A percentile compares a stretch with the other conserved stretches of the same genome.
Conservation (phyloP, 2,329 filamentous ascomycete species). For the Fusarium foetens region DNA sequence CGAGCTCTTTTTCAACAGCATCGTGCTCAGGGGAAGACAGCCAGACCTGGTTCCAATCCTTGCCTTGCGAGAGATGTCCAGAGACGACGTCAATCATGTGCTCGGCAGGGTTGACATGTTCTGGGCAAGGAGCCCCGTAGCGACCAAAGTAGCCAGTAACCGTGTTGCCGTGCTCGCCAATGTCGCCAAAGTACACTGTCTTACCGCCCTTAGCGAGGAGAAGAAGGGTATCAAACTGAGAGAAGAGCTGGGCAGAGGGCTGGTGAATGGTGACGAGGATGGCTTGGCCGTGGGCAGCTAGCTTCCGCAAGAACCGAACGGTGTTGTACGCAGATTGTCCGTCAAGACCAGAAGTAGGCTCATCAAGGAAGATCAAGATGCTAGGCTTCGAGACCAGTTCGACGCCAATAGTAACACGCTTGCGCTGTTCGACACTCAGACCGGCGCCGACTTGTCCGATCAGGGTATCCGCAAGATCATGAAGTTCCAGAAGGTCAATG, state of each 20-base stretch:
- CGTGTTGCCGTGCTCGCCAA: constrained; percentile 64
- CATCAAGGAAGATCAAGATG: constrained; percentile 69
- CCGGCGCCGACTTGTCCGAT: constrained; percentile 62
- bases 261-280: constrained; percentile 78
- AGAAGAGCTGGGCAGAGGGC: constrained; percentile 73
- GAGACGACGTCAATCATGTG: constrained; percentile 75
- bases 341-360: constrained; percentile 73
- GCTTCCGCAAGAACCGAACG: constrained; percentile 72
- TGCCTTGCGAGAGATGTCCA: constrained; percentile 57
- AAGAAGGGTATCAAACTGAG: constrained; percentile 73
- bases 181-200: constrained; percentile 74
- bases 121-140: constrained; percentile 70
- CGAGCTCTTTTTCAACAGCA: constrained; percentile 68
- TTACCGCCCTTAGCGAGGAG: constrained; percentile 72
- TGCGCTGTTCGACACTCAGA: constrained; percentile 63
- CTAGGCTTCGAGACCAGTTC: constrained; percentile 71
- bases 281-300: constrained; percentile 73
- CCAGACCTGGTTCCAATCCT: constrained; percentile 78
- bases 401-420: constrained; percentile 68
- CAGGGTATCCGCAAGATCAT: constrained; percentile 59
- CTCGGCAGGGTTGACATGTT: constrained; percentile 76
- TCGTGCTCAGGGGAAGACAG: constrained; percentile 69
- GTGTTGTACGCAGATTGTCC: constrained; percentile 74
- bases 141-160: constrained; percentile 72
- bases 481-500: constrained; percentile 69